Conservation (phyloP, 345 rosid genomes). For the Melastoma malabathricum region DNA sequence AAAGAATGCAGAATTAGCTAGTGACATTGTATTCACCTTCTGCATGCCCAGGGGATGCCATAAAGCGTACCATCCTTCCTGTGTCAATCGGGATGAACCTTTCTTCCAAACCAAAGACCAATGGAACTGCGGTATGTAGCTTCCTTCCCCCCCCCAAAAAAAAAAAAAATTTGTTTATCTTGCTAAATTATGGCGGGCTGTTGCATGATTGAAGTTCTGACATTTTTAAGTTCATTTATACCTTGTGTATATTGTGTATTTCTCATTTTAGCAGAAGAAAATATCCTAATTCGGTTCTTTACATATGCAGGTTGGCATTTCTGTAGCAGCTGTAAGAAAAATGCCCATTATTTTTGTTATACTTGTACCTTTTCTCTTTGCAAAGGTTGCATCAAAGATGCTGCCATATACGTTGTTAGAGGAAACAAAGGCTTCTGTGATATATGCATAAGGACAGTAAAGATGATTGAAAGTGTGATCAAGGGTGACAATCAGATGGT, state of each 20-base stretch:
- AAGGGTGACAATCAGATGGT: slow-evolving; percentile 47
- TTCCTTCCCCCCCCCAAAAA: too few species aligned
- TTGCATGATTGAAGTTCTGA: too few species aligned
- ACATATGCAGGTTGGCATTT: slow-evolving; percentile 63
- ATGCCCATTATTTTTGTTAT: slow-evolving; percentile 68
- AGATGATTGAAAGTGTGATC: slow-evolving; percentile 60
- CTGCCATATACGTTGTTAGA: slow-evolving; percentile 55
- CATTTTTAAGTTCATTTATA: too few species aligned
- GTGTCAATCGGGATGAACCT: slow-evolving; percentile 83
- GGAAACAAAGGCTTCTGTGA: slow-evolving; percentile 96
- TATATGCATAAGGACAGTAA: slow-evolving; percentile 77
- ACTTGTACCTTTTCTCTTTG: slow-evolving; percentile 95
- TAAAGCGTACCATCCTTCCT: slow-evolving; percentile 88
- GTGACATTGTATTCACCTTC: slow-evolving; percentile 5
- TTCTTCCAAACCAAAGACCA: slow-evolving; percentile 75
- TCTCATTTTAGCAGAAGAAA: too few species aligned
- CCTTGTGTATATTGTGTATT: too few species aligned
- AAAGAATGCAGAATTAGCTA: background rate
- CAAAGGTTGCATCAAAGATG: slow-evolving; percentile 81
- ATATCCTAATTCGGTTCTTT: too few species aligned
- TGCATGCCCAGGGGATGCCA: slow-evolving; percentile 99
- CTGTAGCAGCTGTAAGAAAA: slow-evolving; percentile 87
- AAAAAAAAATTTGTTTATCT: background rate
- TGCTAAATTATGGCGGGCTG: background rate
- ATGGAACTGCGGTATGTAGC: slow-evolving; percentile 92